These are phyloP conservation scores for Sarcomyxa edulis DNA, from an alignment of 768 basidiomycete genomes.

Conservation along the genomic window DNA sequence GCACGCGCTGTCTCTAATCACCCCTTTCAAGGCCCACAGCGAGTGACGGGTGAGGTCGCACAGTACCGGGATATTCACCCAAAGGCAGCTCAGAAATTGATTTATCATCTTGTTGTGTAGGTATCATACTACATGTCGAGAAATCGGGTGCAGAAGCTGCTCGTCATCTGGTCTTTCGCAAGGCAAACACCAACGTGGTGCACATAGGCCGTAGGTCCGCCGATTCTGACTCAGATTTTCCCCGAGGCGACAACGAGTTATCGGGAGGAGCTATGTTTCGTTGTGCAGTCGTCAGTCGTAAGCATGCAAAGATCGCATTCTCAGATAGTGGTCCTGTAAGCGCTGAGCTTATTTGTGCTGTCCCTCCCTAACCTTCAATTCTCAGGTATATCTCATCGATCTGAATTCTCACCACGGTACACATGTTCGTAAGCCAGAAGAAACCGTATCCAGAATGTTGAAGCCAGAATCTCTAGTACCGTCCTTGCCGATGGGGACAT, in stretches of 20 bases:
- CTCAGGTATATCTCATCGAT: conserved; percentile 74
- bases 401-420: conserved; percentile 75
- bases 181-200: conserved; percentile 43
- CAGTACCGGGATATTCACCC: conserved; percentile 13
- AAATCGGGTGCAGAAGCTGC: conserved; percentile 38
- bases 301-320: conserved; percentile 74
- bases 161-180: conserved; percentile 47
- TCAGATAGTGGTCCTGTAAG: conserved; percentile 64
- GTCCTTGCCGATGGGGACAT: conserved; percentile 62
- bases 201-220: conserved; percentile 69
- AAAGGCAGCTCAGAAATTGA: conserved; percentile 14
- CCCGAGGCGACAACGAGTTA: conserved; percentile 33
- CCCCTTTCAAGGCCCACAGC: conserved; percentile 23
- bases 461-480: conserved; percentile 50
- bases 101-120: conserved; percentile 30
- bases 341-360: conserved; percentile 2
- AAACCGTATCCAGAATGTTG: conserved; percentile 41
- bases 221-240: conserved; percentile 33
- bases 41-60: conserved; percentile 37
- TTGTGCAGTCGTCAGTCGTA: conserved; percentile 76
- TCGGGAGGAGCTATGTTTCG: conserved; percentile 56
- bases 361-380: conserved; percentile 6
- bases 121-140: conserved; percentile 56
- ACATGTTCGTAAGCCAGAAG: conserved; percentile 50
- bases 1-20: conserved; percentile 14